Conservation (phyloP, 805 yeast genomes). For the Metschnikowia aberdeeniae region DNA sequence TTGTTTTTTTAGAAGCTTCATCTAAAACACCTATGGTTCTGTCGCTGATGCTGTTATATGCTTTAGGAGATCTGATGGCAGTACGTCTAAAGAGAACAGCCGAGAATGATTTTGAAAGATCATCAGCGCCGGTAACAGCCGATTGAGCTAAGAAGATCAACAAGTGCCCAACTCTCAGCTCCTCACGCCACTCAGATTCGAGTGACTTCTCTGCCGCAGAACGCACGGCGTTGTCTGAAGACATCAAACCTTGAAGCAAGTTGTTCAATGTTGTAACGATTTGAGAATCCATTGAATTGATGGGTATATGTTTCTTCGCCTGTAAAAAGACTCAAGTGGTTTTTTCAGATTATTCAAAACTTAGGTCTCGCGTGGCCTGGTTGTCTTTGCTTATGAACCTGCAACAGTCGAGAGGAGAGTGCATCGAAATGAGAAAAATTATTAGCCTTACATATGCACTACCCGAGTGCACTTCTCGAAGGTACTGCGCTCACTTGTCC, state of each 20-base stretch:
- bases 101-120: constrained; percentile 51
- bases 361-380: constrained; percentile 1
- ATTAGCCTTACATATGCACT: constrained; percentile 1
- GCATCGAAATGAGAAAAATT: constrained; percentile 5
- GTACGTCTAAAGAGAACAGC: constrained; percentile 89
- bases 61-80: constrained; percentile 74
- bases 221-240: constrained; percentile 74
- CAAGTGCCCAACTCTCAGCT: constrained; percentile 63
- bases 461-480: background rate
- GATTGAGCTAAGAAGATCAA: constrained; percentile 79
- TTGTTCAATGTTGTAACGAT: constrained; percentile 11
- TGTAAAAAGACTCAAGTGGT: background rate
- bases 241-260: constrained; percentile 51
- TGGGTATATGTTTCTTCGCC: background rate
- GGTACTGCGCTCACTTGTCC: too few species aligned
- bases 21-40: constrained; percentile 73
- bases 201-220: constrained; percentile 72
- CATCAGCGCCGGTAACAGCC: constrained; percentile 59
- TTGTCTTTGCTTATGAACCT: background rate
- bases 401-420: constrained; percentile 1
- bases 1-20: constrained; percentile 53
- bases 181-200: constrained; percentile 70
- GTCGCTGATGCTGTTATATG: constrained; percentile 59
- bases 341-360: background rate
- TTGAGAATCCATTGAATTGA: constrained; percentile 7